Conservation (phyloP, 441 rosid genomes). For the Jatropha multifida region DNA sequence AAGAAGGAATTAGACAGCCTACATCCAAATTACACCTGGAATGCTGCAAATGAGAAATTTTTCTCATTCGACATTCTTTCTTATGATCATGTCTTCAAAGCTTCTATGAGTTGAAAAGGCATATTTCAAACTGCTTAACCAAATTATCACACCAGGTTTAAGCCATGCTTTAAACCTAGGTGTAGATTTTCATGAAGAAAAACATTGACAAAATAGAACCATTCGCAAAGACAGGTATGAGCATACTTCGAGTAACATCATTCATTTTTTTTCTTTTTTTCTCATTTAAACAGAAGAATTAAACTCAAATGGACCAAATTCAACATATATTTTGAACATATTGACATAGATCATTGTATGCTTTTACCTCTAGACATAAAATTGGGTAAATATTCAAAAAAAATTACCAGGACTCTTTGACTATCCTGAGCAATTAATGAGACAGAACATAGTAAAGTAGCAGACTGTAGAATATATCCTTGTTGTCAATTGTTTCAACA, state of each 20-base stretch:
- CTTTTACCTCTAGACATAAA: neutral
- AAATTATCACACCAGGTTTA: conserved; percentile 2
- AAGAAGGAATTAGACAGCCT: neutral
- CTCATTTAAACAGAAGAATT: neutral
- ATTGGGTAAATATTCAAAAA: neutral
- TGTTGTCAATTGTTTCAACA: neutral
- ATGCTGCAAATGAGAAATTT: neutral
- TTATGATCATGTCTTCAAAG: neutral
- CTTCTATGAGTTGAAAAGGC: conserved; percentile 4
- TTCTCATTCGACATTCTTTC: conserved; percentile 2
- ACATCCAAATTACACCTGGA: neutral
- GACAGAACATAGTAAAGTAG: neutral
- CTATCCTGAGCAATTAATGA: neutral
- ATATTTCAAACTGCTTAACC: neutral
- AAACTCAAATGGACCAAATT: neutral
- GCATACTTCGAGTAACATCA: neutral
- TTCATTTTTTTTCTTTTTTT: neutral
- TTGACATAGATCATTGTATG: no score
- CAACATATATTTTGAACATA: no score
- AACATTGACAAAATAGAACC: neutral
- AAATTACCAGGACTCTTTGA: neutral
- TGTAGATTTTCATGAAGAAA: neutral
- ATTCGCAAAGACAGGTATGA: no score
- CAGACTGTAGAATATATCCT: neutral
- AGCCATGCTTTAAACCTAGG: neutral